Base-by-base conservation (phyloP, 768 basidiomycete species). In the Guyanaporus albipodus region DNA sequence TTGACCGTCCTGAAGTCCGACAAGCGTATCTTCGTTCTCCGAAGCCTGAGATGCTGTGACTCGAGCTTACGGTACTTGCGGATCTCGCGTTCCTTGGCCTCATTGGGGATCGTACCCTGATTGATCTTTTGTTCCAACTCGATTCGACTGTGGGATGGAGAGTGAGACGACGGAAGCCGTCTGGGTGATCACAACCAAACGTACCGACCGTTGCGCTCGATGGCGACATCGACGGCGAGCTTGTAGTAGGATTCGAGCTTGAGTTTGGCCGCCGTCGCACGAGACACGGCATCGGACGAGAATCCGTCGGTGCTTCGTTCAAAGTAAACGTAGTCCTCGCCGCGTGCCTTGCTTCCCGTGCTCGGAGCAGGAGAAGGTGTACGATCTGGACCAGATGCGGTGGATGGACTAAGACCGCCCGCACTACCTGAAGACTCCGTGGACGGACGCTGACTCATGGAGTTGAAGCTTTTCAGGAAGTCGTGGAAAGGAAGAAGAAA, bases 191-290 rank as follows among this genome's bases (percentile, higher is more conserved):
- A 52, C 36, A n/a, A 36, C 6, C 27, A 28, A 47, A 60, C 64
- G 43, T 59, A 95, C 94, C 95, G 81, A 41, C 87, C 85, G 68
- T 97, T 97, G 48, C 95, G 76, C 65, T 93, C 93, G 53, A 99
- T 95, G 38, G 95, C 95, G 52, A 91, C 80, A 65, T 98, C 93
- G 27, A 99, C 95, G 5, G 94, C 92, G 48, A 97, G 87, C 69
- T 97, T 97, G 77, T 99, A 99, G 73, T 85, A 97, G 37, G 94
- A 89, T 69, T 95, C 94, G 46, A 99, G 83, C 69, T 96, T 96
- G 67, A 97, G 81, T 66, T 96, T 96, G 17, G 94, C 92, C 21
- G 88, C 89, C 38, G 91, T 95, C 8, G 91, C 85, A 40, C 88
- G 87, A 48, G 92, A 91, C 42, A 91, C 77, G 17, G 91, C 87